phyloP scores from a whole-genome alignment of 1,284 basidiomycete species.

The Amylostereum chailletii region DNA sequence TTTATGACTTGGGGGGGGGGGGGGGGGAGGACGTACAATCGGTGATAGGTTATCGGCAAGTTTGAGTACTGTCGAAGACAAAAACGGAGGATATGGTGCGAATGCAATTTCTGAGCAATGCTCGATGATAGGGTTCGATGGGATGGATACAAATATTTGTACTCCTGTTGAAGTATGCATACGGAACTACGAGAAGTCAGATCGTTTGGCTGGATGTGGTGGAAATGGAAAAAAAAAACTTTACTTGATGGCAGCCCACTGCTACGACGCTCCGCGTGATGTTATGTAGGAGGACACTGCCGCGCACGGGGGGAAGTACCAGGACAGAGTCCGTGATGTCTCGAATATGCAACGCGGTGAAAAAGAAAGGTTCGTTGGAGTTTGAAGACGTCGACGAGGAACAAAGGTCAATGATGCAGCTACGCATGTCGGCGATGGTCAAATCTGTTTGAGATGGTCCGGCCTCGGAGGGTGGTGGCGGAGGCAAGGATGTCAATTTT shows the following conservation, averaged over 20 bases:
- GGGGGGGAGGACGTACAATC: neutral
- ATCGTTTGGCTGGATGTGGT: slow-evolving; percentile 1
- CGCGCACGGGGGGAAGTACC: slow-evolving; percentile 52
- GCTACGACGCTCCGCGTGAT: slow-evolving; percentile 52
- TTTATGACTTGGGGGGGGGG: neutral
- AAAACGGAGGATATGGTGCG: slow-evolving; percentile 41
- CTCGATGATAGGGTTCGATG: slow-evolving; percentile 72
- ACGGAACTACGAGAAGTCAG: slow-evolving; percentile 47
- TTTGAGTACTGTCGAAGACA: slow-evolving; percentile 2
- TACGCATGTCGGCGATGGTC: slow-evolving; percentile 47
- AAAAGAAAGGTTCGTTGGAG: slow-evolving; percentile 9
- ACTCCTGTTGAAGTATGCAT: slow-evolving; percentile 63
- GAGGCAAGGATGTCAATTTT: slow-evolving; percentile 24
- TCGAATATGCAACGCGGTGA: slow-evolving; percentile 59
- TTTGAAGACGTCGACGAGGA: slow-evolving; percentile 17
- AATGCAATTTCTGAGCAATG: slow-evolving; percentile 55
- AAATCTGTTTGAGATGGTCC: slow-evolving; percentile 32
- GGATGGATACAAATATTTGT: slow-evolving; percentile 54
- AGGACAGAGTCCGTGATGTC: slow-evolving; percentile 48
- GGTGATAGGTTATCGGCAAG: neutral
- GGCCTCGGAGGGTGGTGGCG: slow-evolving; percentile 12
- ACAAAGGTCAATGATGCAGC: slow-evolving; percentile 60
- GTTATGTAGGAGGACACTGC: slow-evolving; percentile 65
- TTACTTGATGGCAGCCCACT: slow-evolving; percentile 70
- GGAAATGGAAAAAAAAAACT: slow-evolving; percentile 7